These are phyloP conservation scores for Pholiota adiposa DNA, from an alignment of 1,284 basidiomycete genomes.

Conservation along the genomic window DNA sequence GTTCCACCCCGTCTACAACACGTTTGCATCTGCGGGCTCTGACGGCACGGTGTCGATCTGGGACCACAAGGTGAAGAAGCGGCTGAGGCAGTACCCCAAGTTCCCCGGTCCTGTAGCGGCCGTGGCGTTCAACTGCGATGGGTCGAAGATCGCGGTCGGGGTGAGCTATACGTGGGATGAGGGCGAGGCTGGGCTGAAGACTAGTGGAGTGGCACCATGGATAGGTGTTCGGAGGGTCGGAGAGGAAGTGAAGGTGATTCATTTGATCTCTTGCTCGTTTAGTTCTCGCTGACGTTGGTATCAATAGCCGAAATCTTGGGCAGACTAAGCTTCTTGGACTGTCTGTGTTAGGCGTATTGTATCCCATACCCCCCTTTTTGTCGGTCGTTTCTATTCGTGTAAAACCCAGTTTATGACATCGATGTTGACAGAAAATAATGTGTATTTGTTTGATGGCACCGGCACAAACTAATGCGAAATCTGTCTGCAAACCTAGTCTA, in stretches of 20 bases:
- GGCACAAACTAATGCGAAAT: too few species aligned
- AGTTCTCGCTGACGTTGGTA: background rate
- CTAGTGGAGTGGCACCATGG: slow-evolving; percentile 44
- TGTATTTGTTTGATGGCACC: background rate
- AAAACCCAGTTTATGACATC: background rate
- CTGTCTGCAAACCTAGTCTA: too few species aligned
- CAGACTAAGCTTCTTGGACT: background rate
- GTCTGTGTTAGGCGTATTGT: too few species aligned
- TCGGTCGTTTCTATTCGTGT: slow-evolving; percentile 3
- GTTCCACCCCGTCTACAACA: slow-evolving; percentile 94
- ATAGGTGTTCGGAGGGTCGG: slow-evolving; percentile 53
- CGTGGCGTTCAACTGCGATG: slow-evolving; percentile 80
- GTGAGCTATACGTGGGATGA: slow-evolving; percentile 90
- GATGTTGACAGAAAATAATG: slow-evolving; percentile 4
- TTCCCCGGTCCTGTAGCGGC: slow-evolving; percentile 59
- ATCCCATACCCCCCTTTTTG: background rate
- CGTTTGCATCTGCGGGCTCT: slow-evolving; percentile 89
- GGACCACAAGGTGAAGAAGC: slow-evolving; percentile 97
- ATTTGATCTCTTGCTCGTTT: background rate
- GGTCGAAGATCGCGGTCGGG: slow-evolving; percentile 80
- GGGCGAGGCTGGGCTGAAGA: slow-evolving; percentile 70
- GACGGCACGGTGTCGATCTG: slow-evolving; percentile 93
- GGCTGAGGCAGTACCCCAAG: slow-evolving; percentile 87
- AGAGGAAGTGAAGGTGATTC: slow-evolving; percentile 59
- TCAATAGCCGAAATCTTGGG: background rate